These are phyloP conservation scores for Pseudocercospora pini-densiflorae DNA, from an alignment of 2,329 filamentous ascomycete species.

Conservation along the genomic window DNA sequence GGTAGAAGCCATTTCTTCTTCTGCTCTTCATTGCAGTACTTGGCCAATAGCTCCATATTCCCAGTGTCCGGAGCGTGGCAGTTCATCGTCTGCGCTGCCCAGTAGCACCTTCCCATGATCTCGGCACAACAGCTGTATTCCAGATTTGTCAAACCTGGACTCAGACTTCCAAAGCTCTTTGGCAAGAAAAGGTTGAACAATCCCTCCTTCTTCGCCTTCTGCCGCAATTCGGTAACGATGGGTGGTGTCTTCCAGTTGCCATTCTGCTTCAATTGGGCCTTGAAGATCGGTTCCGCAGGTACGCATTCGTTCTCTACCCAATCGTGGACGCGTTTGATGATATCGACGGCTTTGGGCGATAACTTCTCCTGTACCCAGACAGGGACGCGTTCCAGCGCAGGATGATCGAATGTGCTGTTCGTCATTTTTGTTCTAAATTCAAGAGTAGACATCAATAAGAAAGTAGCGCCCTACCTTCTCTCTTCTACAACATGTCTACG, in stretches of 20 bases:
- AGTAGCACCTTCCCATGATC: slow-evolving; percentile 53
- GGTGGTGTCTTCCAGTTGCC: slow-evolving; percentile 31
- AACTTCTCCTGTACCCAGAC: slow-evolving; percentile 33
- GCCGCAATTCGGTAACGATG: slow-evolving; percentile 27
- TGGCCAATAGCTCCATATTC: slow-evolving; percentile 56
- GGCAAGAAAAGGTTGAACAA: slow-evolving; percentile 33
- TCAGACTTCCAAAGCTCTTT: slow-evolving; percentile 39
- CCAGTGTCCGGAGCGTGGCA: slow-evolving; percentile 51
- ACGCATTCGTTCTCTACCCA: slow-evolving; percentile 34
- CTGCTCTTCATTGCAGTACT: slow-evolving; percentile 54
- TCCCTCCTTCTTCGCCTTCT: slow-evolving; percentile 29
- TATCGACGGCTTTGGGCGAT: slow-evolving; percentile 30
- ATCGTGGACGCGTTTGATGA: slow-evolving; percentile 29
- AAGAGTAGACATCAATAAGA: not conserved
- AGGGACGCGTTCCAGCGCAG: slow-evolving; percentile 28
- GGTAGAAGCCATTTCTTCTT: slow-evolving; percentile 55
- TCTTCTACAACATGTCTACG: not conserved
- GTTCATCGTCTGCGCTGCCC: slow-evolving; percentile 46
- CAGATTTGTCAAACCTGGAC: slow-evolving; percentile 51
- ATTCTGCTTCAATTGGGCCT: slow-evolving; percentile 28
- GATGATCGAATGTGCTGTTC: slow-evolving; percentile 21
- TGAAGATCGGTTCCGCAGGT: slow-evolving; percentile 31
- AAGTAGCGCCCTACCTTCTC: not conserved
- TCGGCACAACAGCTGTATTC: slow-evolving; percentile 53
- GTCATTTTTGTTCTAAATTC: not conserved